phyloP scores from a whole-genome alignment of 2,329 filamentous ascomycete species.

The Fusarium liriodendri region DNA sequence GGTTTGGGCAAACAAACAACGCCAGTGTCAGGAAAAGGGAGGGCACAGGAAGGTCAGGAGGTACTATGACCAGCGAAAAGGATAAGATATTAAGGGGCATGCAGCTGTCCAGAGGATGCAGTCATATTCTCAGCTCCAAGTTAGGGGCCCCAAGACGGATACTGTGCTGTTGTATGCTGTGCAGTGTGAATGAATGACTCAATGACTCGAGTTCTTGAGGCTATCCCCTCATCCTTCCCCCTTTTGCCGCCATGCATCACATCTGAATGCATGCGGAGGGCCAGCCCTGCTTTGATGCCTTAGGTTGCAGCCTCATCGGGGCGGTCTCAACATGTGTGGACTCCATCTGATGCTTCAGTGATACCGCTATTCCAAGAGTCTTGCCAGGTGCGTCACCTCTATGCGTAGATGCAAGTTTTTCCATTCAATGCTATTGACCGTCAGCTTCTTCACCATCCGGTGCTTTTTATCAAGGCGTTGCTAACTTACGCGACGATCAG shows the following conservation, averaged over 20 bases:
- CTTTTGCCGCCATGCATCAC: not conserved
- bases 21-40: not conserved
- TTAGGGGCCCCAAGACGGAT: not conserved
- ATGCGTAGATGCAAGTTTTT: not conserved
- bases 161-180: not conserved
- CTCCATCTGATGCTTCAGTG: not conserved
- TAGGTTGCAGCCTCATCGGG: not conserved
- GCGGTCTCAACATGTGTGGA: not conserved
- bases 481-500: not conserved
- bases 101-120: not conserved
- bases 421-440: not conserved
- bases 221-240: not conserved
- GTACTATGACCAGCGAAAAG: not conserved
- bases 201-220: not conserved
- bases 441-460: not conserved
- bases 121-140: not conserved
- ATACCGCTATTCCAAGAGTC: not conserved
- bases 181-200: not conserved
- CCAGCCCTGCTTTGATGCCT: not conserved
- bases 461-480: not conserved
- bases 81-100: conserved; percentile 1
- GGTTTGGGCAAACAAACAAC: not conserved
- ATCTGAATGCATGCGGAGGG: not conserved
- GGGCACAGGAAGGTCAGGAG: not conserved
- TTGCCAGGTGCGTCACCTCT: not conserved